Base-by-base conservation (phyloP, 73 alveolate species). In the Symbiodinium pilosum region DNA sequence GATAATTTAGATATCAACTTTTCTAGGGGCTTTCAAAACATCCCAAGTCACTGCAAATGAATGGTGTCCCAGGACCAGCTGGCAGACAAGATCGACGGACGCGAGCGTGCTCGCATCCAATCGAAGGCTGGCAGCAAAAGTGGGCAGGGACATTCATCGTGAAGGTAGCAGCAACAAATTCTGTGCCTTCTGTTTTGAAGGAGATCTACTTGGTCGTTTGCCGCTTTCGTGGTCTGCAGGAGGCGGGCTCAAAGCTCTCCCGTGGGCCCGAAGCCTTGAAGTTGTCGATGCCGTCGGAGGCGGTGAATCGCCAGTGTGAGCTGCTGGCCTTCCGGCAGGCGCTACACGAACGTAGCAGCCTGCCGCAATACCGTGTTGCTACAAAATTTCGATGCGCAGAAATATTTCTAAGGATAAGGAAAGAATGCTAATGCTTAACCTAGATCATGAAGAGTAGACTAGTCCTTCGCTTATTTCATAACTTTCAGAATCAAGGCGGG, bases 1-100 rank as follows among this genome's bases (percentile, higher is more conserved):
- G 71, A 52, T 52, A n/a, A n/a, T n/a, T n/a, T n/a, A n/a, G n/a
- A n/a, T n/a, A n/a, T n/a, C n/a, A n/a, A n/a, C n/a, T 54, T 54
- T 54, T 21, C 71, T 54, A 7, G 71, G n/a, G 71, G 71, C 71
- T 21, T 54, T 21, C 64, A 47, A 0, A 30, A 21, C 71, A 21
- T 3, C 71, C 69, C 14, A 28, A 20, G 21, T 20, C 69, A 1
- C 69, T 28, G 69, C n/a, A n/a, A n/a, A n/a, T n/a, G n/a, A n/a
- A n/a, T n/a, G n/a, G n/a, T n/a, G n/a, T n/a, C n/a, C 21, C 71
- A 89, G 95, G 96, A 89, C 34, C 83, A 24, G 73, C 28, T 89
- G 51, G 51, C 83, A 3, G 87, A 89, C 39, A 54, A 30, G 11
- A 9, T 68, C 21, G 21, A 69, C 69, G 96, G 87, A 1, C 96